A percentile compares a stretch with the other conserved stretches of the same genome.
These are phyloP conservation scores for Alternaria panax DNA, from an alignment of 2,329 filamentous ascomycete species.

Conservation along the genomic window DNA sequence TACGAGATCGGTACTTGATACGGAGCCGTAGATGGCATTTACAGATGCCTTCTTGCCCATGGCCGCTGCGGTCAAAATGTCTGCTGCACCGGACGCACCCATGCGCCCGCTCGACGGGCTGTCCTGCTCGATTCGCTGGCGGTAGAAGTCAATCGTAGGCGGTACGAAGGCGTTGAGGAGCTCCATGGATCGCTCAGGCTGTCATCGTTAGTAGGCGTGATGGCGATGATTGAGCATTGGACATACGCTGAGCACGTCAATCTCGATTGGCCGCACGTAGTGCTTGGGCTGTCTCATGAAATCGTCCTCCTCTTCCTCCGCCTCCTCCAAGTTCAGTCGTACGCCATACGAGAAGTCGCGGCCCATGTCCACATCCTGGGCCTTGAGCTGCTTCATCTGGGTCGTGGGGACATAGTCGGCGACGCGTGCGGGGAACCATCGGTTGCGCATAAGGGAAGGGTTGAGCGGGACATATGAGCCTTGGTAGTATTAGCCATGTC, in stretches of 20 bases:
- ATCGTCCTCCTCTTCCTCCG: conserved; percentile 33
- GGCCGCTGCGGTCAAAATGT: conserved; percentile 47
- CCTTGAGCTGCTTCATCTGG: conserved; percentile 55
- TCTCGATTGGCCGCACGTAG: conserved; percentile 50
- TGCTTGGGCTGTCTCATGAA: conserved; percentile 25
- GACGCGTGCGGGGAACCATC: conserved; percentile 59
- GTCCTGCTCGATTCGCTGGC: conserved; percentile 53
- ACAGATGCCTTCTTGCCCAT: conserved; percentile 37
- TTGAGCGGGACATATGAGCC: conserved; percentile 61
- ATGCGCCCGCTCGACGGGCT: conserved; percentile 39
- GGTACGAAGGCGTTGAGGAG: conserved; percentile 59
- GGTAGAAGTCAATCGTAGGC: conserved; percentile 57
- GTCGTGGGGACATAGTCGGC: conserved; percentile 61
- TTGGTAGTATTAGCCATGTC: conserved; percentile 40
- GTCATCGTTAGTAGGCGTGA: conserved; percentile 26
- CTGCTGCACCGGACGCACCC: conserved; percentile 46
- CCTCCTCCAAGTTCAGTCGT: conserved; percentile 39
- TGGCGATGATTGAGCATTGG: not conserved
- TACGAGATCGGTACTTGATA: conserved; percentile 62
- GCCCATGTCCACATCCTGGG: conserved; percentile 54
- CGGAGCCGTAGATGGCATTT: conserved; percentile 61
- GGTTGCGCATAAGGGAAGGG: conserved; percentile 63
- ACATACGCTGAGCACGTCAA: conserved; percentile 52
- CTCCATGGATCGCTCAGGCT: conserved; percentile 56
- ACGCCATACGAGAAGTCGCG: conserved; percentile 57